Conservation (phyloP, 331 rosid genomes). For the Quercus tomentella region DNA sequence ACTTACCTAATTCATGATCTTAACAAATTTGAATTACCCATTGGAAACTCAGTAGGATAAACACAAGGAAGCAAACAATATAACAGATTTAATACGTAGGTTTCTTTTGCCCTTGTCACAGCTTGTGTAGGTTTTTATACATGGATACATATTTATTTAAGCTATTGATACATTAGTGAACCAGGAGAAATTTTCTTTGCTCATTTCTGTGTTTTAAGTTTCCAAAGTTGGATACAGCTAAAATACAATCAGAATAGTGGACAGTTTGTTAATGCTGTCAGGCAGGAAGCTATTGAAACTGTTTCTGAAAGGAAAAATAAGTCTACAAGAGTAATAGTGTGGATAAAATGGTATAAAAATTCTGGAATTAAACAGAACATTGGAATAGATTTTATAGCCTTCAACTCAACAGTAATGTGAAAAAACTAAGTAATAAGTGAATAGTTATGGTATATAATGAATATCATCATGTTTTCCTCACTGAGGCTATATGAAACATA, state of each 20-base stretch:
- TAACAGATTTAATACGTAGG: background rate
- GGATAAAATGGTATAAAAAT: too few relatives aligned
- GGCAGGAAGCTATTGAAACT: background rate
- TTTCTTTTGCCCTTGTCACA: background rate
- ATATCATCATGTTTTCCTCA: too few relatives aligned
- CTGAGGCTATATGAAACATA: too few relatives aligned
- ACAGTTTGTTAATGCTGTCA: background rate
- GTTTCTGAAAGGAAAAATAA: background rate
- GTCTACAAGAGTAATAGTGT: too few relatives aligned
- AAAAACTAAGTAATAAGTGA: too few relatives aligned
- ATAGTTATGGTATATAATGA: too few relatives aligned
- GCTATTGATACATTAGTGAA: background rate
- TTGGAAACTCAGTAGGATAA: background rate
- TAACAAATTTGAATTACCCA: background rate
- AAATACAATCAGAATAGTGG: background rate
- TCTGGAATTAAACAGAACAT: too few relatives aligned
- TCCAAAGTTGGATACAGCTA: background rate
- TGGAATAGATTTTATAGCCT: too few relatives aligned
- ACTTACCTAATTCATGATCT: background rate
- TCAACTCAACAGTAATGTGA: too few relatives aligned
- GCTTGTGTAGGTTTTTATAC: background rate
- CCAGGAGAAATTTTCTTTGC: background rate
- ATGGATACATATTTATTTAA: background rate
- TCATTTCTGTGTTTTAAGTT: background rate
- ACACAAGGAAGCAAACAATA: background rate